Evolutionary conservation across 805 yeast species (phyloP), one percentile per base, ranked within the genome.

Genomic region (Wickerhamomyces strasburgensis): DNA sequence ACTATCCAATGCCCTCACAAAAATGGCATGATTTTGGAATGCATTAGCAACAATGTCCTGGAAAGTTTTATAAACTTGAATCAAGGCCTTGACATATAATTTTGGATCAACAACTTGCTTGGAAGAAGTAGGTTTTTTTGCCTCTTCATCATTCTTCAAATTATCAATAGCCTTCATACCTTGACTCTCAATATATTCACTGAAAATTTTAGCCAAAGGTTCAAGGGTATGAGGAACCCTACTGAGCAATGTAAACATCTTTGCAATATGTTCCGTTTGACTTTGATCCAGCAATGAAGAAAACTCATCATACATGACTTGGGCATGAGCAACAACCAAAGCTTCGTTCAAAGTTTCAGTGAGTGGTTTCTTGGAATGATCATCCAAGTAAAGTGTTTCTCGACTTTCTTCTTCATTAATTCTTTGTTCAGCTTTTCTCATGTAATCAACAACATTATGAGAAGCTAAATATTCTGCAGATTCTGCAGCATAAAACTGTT

Each of bases 381-480:
- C 88, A 60, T 90, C 95, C 60, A 93, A 72, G 53, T 84, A 82
- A 57, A 81, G 73, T 39, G 78, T 80, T 44, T 90, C 80, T 29
- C 93, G 72, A 31, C 79, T 72, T 44, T 83, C 77, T 62, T 93
- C 98, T 57, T 88, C 96, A 27, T 73, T 74, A 34, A 94, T 74
- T 43, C 97, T 72, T 36, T 74, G 72, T 49, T 84, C 88, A 27
- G 96, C 95, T 58, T 82, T 85, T 43, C 74, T 77, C 75, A 93
- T 80, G 64, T 93, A 93, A 53, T 87, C 95, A 17, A 89, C 90
- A 33, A 90, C 90, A 46, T 87, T 83, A 58, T 88, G 84, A 21
- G 75, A 73, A 3, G 72, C 62, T 42, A 93, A 67, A 56, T 79
- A 88, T 29, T 68, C 70, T 14, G 65, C 62, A 27, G 93, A 78